Percentiles rank a stretch among this genome's conserved stretches.
phyloP scores from a whole-genome alignment of 805 yeast genomes.

The Kockiozyma suomiensis region DNA sequence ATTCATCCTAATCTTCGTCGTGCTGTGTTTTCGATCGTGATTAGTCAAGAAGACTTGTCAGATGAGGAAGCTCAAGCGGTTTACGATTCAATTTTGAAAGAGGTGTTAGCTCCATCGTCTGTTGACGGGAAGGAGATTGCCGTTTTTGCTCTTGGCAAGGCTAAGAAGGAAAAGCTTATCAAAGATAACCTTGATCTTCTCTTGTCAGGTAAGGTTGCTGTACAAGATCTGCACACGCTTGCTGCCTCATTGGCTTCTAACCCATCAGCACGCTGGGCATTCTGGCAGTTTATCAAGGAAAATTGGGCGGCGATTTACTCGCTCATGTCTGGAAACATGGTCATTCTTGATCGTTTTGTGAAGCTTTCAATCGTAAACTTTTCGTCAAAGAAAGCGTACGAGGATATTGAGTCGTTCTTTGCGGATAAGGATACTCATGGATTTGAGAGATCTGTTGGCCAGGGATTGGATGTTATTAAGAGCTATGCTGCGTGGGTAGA shows the following conservation, averaged over 20 bases:
- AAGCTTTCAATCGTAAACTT: slow-evolving; percentile 44
- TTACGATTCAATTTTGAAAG: slow-evolving; percentile 49
- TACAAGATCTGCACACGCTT: slow-evolving; percentile 61
- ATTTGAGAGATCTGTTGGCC: slow-evolving; percentile 59
- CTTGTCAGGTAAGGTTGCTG: slow-evolving; percentile 47
- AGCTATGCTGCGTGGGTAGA: slow-evolving; percentile 55
- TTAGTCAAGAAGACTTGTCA: slow-evolving; percentile 41
- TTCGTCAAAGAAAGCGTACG: slow-evolving; percentile 44
- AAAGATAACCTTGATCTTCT: slow-evolving; percentile 48
- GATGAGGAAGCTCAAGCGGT: slow-evolving; percentile 44
- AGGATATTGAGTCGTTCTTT: slow-evolving; percentile 51
- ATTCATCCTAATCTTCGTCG: slow-evolving; percentile 55
- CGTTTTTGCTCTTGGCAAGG: slow-evolving; percentile 56
- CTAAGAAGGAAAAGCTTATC: slow-evolving; percentile 46
- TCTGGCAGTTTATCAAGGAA: slow-evolving; percentile 55
- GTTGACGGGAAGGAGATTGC: slow-evolving; percentile 62
- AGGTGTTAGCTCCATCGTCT: slow-evolving; percentile 54
- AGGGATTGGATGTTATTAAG: slow-evolving; percentile 57
- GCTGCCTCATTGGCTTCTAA: slow-evolving; percentile 53
- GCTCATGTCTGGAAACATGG: slow-evolving; percentile 54
- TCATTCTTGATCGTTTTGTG: slow-evolving; percentile 53
- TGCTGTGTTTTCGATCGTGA: slow-evolving; percentile 50
- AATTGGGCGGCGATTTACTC: slow-evolving; percentile 52
- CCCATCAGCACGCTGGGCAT: slow-evolving; percentile 46
- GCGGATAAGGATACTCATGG: slow-evolving; percentile 53